phyloP scores from a whole-genome alignment of 371 early-diverging fungal genomes.

The Smittium mucronatum region DNA sequence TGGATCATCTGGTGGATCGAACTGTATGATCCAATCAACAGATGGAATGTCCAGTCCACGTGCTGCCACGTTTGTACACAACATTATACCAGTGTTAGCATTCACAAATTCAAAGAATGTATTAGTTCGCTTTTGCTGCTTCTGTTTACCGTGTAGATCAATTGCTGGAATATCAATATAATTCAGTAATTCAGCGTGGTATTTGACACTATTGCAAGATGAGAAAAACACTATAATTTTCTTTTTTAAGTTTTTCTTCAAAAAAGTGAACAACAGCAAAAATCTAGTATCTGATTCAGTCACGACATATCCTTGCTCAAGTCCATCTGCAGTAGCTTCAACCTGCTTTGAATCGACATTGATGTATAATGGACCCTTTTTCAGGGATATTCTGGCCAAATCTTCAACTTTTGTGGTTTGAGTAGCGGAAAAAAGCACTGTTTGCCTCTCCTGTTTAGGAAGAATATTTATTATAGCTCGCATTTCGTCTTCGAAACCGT shows the following conservation, averaged over 20 bases:
- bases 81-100: conserved; percentile 73
- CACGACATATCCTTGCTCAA: conserved; percentile 93
- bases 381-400: conserved; percentile 87
- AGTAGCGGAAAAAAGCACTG: conserved; percentile 97
- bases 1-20: conserved; percentile 96
- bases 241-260: conserved; percentile 86
- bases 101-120: conserved; percentile 95
- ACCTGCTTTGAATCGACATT: conserved; percentile 89
- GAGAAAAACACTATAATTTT: conserved; percentile 96
- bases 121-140: conserved; percentile 88
- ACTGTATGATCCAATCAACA: conserved; percentile 98
- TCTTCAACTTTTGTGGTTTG: conserved; percentile 95
- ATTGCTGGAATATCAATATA: conserved; percentile 94
- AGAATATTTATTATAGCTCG: conserved; percentile 86
- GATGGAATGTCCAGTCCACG: conserved; percentile 97
- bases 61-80: conserved; percentile 97
- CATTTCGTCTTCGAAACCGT: conserved; percentile 98
- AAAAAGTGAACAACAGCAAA: conserved; percentile 82
- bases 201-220: conserved; percentile 88
- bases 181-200: conserved; percentile 86
- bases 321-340: conserved; percentile 80
- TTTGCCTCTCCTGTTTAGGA: conserved; percentile 76
- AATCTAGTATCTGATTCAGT: conserved; percentile 82
- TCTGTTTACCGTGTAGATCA: conserved; percentile 87
- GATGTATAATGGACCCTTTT: conserved; percentile 85